Percentiles rank a stretch among this genome's conserved stretches.
Evolutionary conservation across 1,139 yeast species (phyloP).

Genomic region (Suhomyces panamericanus): DNA sequence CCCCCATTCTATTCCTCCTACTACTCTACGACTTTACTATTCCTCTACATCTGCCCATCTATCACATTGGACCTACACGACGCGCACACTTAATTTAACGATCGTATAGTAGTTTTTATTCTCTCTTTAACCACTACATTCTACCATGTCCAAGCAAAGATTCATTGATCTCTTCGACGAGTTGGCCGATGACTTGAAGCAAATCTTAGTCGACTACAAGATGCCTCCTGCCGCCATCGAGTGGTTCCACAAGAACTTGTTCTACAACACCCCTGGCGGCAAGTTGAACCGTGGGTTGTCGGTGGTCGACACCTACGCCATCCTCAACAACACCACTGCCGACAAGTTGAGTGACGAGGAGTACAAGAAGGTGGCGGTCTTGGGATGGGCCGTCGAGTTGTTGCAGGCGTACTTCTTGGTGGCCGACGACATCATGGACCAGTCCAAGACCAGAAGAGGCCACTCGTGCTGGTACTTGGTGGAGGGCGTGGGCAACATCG

Average conservation of each 20-base stretch:
- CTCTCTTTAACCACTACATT: background rate
- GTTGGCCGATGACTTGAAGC: slow-evolving; percentile 70
- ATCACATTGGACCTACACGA: background rate
- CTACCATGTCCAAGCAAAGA: slow-evolving; percentile 34
- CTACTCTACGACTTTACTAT: too few species aligned
- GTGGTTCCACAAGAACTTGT: slow-evolving; percentile 76
- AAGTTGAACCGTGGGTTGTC: slow-evolving; percentile 95
- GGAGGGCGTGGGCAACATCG: slow-evolving; percentile 82
- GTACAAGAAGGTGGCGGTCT: slow-evolving; percentile 80
- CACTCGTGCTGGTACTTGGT: slow-evolving; percentile 97
- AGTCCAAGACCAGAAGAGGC: slow-evolving; percentile 94
- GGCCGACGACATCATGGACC: slow-evolving; percentile 99
- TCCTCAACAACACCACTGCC: slow-evolving; percentile 64
- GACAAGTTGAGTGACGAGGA: slow-evolving; percentile 62
- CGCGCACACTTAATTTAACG: background rate
- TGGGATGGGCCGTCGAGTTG: slow-evolving; percentile 96
- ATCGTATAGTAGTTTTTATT: slow-evolving; percentile 5
- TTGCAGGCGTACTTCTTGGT: slow-evolving; percentile 96
- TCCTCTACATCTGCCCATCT: too few species aligned
- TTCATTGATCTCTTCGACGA: slow-evolving; percentile 76
- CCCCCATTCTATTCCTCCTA: too few species aligned
- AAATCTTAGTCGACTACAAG: slow-evolving; percentile 64
- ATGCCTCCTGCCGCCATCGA: slow-evolving; percentile 84
- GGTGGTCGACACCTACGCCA: slow-evolving; percentile 87
- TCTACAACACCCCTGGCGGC: slow-evolving; percentile 95